These are phyloP conservation scores for Chamaecrista fasciculata DNA, from an alignment of 306 rosid genomes.

Conservation along the genomic window DNA sequence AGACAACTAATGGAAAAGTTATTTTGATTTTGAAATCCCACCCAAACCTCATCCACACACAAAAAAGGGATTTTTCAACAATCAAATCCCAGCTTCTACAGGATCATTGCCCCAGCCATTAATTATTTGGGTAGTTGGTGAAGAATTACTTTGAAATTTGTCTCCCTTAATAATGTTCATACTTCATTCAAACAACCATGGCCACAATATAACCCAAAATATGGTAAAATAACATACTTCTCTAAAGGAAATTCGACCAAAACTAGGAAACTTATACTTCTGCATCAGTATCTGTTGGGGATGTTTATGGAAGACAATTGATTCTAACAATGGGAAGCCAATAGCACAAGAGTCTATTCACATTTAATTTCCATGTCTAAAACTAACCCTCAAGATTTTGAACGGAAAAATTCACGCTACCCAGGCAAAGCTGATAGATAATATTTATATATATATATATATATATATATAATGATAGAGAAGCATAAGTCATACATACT, in stretches of 20 bases:
- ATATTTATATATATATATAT: too few relatives aligned
- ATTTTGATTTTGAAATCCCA: neutral
- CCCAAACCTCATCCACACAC: neutral
- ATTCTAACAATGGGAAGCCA: neutral
- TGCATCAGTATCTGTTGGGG: neutral
- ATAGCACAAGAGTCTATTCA: neutral
- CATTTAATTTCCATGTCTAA: neutral
- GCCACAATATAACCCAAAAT: neutral
- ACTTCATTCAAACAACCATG: neutral
- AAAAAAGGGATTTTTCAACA: neutral
- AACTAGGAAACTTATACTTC: neutral
- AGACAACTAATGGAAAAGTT: neutral
- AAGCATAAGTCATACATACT: neutral
- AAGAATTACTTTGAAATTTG: neutral
- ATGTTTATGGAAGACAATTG: neutral
- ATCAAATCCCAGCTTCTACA: neutral
- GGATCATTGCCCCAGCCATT: neutral
- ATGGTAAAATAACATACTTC: neutral
- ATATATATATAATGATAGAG: neutral
- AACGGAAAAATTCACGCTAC: slow-evolving; percentile 1
- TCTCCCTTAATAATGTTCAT: too few relatives aligned
- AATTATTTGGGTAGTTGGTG: neutral
- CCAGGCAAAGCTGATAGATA: slow-evolving; percentile 5
- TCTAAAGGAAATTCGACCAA: neutral
- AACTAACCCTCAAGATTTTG: neutral